Evolutionary conservation across 768 basidiomycete genomes (phyloP), one percentile per base, ranked within the genome.

Genomic region (Auriscalpium vulgare): DNA sequence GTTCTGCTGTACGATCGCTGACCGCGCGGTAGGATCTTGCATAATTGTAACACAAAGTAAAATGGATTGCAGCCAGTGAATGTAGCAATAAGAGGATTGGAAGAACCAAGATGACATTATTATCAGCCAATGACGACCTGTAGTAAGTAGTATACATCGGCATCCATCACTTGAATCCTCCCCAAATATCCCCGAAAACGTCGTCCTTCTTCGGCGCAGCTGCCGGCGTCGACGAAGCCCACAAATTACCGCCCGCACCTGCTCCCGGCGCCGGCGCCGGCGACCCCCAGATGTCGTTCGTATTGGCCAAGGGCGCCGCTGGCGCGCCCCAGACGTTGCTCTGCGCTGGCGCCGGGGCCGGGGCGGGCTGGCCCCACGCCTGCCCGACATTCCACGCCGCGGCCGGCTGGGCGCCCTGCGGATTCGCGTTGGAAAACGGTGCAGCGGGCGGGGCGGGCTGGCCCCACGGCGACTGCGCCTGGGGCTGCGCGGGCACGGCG

Each of bases 101-200:
- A 17, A 23, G 9, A 37, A 46, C 34, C 8, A 57, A 48, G n/a
- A 50, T 35, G 43, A n/a, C 7, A 17, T 10, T 50, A 36, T 44
- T 37, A 45, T 38, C 44, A 43, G 14, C n/a, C 38, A 51, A 49
- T 13, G 34, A 37, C 36, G 16, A n/a, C 29, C 45, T 40, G 38
- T 9, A 35, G 37, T 47, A 35, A 34, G 47, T 21, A 37, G 16
- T 16, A 57, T 13, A 13, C 40, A 14, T 16, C 21, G 10, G 37
- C 2, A 38, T 19, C 2, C 48, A 55, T 64, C 75, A 91, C 75
- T 90, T 90, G 69, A 88, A 88, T 40, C 84, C 81, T 50, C 88
- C 87, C 90, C 90, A 91, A 50, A 92, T 68, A 69, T 91, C 88
- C 8, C 86, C 88, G 65, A 91, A 91, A 8, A 74, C 83, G 63